A percentile compares a stretch with the other conserved stretches of the same genome.
These are phyloP conservation scores for Metschnikowia proteae DNA, from an alignment of 805 yeast species.

Conservation along the genomic window DNA sequence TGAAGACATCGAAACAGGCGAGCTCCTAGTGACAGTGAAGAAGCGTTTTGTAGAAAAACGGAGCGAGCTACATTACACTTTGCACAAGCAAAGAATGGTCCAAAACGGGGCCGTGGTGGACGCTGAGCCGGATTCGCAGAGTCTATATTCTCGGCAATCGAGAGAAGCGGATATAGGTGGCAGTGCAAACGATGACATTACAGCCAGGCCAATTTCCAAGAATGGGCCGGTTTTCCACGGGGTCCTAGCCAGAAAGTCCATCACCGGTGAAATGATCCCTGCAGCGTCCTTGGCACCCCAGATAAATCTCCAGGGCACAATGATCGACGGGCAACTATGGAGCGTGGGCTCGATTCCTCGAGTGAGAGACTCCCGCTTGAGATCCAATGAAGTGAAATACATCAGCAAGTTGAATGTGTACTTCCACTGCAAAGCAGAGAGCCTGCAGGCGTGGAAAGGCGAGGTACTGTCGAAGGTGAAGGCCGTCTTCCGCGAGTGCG, in stretches of 20 bases:
- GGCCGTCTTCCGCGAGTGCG: constrained; percentile 42
- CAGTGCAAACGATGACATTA: background rate
- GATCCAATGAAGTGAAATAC: constrained; percentile 22
- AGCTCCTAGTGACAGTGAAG: constrained; percentile 9
- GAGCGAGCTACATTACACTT: constrained; percentile 5
- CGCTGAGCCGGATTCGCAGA: background rate
- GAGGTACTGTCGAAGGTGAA: constrained; percentile 27
- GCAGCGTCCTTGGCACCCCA: constrained; percentile 7
- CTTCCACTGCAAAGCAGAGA: constrained; percentile 32
- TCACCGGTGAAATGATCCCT: constrained; percentile 9
- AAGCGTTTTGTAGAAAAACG: constrained; percentile 3
- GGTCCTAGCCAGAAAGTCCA: constrained; percentile 2
- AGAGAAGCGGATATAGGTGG: background rate
- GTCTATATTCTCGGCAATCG: background rate
- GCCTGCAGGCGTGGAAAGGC: constrained; percentile 5
- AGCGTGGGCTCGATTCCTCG: constrained; percentile 44
- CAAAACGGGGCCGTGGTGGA: constrained; percentile 4
- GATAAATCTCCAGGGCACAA: constrained; percentile 6
- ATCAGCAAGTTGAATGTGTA: constrained; percentile 35
- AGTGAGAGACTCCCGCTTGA: constrained; percentile 20
- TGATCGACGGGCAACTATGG: constrained; percentile 16
- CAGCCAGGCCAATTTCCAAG: too few species aligned
- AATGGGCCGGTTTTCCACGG: background rate
- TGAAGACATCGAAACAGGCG: constrained; percentile 17
- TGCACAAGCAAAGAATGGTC: constrained; percentile 4